A percentile compares a stretch with the other conserved stretches of the same genome.
Conservation (phyloP, 2,329 filamentous ascomycete species). For the Aspergillus cejpii region DNA sequence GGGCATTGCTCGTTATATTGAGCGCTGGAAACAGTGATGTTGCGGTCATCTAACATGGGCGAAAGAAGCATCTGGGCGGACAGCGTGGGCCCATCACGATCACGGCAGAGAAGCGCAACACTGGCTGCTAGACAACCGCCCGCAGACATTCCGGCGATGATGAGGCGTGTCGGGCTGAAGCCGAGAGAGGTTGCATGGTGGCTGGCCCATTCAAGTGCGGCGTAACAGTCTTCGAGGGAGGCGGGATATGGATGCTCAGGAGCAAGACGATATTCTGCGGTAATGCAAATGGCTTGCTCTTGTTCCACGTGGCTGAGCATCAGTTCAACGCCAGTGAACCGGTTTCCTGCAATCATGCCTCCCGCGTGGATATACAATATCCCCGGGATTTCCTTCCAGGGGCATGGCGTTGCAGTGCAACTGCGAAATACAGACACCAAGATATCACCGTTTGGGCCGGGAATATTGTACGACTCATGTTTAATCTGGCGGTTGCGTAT, state of each 20-base stretch:
- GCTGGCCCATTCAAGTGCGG: constrained; percentile 21
- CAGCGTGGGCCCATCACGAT: not conserved
- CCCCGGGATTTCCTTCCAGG: not conserved
- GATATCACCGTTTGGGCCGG: no score
- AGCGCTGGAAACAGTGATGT: not conserved
- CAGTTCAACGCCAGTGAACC: not conserved
- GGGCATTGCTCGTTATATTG: not conserved
- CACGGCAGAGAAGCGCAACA: constrained; percentile 2
- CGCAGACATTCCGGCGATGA: constrained; percentile 13
- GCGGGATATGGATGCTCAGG: constrained; percentile 22
- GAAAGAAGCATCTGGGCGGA: constrained; percentile 9
- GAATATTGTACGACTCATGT: no score
- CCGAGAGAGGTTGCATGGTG: constrained; percentile 11
- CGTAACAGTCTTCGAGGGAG: constrained; percentile 20
- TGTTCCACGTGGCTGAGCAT: not conserved
- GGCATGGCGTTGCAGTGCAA: no score
- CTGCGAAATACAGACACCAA: no score
- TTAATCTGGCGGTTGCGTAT: no score
- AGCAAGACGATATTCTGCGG: constrained; percentile 21
- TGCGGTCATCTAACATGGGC: constrained; percentile 10
- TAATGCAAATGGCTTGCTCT: constrained; percentile 4
- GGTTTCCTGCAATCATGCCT: not conserved
- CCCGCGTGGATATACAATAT: not conserved
- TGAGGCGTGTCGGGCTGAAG: constrained; percentile 15
- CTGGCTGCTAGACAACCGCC: constrained; percentile 16